Conservation (phyloP, 179 eudicot genomes). For the Gypsophila paniculata region DNA sequence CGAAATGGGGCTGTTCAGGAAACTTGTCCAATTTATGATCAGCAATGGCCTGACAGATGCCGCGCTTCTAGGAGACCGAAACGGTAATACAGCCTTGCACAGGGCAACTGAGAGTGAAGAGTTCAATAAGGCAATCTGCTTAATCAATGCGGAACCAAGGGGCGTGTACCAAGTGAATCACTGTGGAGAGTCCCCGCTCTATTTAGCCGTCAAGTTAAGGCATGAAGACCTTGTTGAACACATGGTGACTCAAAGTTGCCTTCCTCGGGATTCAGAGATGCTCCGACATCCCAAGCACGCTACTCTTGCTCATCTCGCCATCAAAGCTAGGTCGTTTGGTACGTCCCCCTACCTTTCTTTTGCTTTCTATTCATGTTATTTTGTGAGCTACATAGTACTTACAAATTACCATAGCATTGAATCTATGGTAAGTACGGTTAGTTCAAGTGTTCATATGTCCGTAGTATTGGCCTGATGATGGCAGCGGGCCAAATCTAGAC, state of each 20-base stretch:
- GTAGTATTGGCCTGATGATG: too few species aligned
- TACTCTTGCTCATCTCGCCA: background rate
- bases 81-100: constrained; percentile 6
- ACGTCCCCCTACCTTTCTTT: too few species aligned
- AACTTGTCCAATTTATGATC: too few species aligned
- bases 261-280: background rate
- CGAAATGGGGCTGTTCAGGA: too few species aligned
- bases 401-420: too few species aligned
- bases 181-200: background rate
- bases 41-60: too few species aligned
- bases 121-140: background rate
- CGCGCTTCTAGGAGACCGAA: too few species aligned
- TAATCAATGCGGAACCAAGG: background rate
- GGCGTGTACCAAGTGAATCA: background rate
- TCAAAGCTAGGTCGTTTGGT: background rate
- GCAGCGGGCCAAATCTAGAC: too few species aligned
- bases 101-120: background rate
- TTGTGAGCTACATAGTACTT: too few species aligned
- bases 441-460: too few species aligned
- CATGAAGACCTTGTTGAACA: background rate
- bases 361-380: too few species aligned
- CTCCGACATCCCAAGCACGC: background rate
- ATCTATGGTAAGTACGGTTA: too few species aligned
- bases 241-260: background rate
- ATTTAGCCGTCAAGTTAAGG: background rate